phyloP scores from a whole-genome alignment of 108 stramenopile species.

The Nannochloropsis granulata region DNA sequence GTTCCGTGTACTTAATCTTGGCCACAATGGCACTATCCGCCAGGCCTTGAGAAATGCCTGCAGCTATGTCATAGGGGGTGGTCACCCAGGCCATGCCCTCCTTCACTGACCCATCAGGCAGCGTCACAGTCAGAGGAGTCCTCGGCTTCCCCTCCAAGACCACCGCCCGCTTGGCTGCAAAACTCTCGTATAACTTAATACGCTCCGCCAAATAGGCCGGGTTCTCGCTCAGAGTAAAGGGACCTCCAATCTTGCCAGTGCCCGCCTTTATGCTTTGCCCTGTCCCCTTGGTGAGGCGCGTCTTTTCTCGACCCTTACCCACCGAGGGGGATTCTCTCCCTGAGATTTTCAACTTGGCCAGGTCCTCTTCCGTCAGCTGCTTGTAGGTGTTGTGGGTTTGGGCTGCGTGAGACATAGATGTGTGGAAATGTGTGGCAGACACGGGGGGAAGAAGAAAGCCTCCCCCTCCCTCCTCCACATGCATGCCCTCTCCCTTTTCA shows the following conservation, averaged over 20 bases:
- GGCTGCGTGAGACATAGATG: not conserved
- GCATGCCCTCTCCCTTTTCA: not conserved
- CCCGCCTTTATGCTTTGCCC: conserved; percentile 10
- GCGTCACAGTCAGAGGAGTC: conserved; percentile 65
- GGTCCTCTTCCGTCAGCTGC: not conserved
- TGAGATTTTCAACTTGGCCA: not conserved
- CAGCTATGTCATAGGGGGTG: conserved; percentile 84
- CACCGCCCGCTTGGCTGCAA: conserved; percentile 13
- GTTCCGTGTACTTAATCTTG: conserved; percentile 54
- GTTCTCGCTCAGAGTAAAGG: conserved; percentile 17
- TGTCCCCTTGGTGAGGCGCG: conserved; percentile 23
- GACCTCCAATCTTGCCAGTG: conserved; percentile 13
- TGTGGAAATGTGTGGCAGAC: not conserved
- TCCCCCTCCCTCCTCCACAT: not conserved
- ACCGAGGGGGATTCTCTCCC: not conserved
- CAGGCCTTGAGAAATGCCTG: conserved; percentile 65
- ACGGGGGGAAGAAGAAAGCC: not conserved
- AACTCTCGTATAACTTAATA: conserved; percentile 21
- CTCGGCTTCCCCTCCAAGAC: conserved; percentile 42
- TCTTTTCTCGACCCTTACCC: conserved; percentile 18
- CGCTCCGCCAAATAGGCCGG: conserved; percentile 30
- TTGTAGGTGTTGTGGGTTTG: not conserved
- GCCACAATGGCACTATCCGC: conserved; percentile 68
- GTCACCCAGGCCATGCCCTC: conserved; percentile 50
- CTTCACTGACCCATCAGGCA: conserved; percentile 79